Conservation (phyloP, 2,329 filamentous ascomycete genomes). For the Pezicula rhizophila region DNA sequence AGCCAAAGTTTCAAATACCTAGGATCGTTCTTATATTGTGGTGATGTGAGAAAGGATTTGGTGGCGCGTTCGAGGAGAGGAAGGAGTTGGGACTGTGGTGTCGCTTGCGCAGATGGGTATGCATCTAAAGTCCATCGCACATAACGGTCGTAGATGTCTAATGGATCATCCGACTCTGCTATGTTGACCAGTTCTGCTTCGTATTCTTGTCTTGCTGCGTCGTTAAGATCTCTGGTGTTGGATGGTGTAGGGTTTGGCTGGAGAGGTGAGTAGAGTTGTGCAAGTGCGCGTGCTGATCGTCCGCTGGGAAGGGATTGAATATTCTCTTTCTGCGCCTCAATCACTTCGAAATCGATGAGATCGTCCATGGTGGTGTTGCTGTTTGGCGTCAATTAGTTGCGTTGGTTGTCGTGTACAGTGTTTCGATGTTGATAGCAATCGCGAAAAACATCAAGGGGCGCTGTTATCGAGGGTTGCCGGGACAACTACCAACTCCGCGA, state of each 20-base stretch:
- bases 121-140: conserved; percentile 95
- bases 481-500: no score
- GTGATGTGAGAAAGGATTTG: conserved; percentile 75
- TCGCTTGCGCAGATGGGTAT: conserved; percentile 90
- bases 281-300: conserved; percentile 83
- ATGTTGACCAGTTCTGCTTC: conserved; percentile 76
- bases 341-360: conserved; percentile 76
- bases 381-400: conserved; percentile 6
- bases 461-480: no score
- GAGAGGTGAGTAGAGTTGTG: conserved; percentile 70
- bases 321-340: conserved; percentile 96
- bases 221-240: conserved; percentile 71
- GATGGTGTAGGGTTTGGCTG: conserved; percentile 60
- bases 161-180: conserved; percentile 84
- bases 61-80: conserved; percentile 88
- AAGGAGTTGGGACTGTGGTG: conserved; percentile 82
- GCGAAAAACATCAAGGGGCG: no score
- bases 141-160: conserved; percentile 94
- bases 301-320: conserved; percentile 88
- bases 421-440: neutral
- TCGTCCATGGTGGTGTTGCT: conserved; percentile 34
- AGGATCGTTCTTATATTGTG: conserved; percentile 91
- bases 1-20: conserved; percentile 92
- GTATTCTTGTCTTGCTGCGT: conserved; percentile 74
- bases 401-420: conserved; percentile 7